Evolutionary conservation across 805 yeast species (phyloP), one percentile per base, ranked within the genome.

Genomic region (Barnettozyma vustinii): DNA sequence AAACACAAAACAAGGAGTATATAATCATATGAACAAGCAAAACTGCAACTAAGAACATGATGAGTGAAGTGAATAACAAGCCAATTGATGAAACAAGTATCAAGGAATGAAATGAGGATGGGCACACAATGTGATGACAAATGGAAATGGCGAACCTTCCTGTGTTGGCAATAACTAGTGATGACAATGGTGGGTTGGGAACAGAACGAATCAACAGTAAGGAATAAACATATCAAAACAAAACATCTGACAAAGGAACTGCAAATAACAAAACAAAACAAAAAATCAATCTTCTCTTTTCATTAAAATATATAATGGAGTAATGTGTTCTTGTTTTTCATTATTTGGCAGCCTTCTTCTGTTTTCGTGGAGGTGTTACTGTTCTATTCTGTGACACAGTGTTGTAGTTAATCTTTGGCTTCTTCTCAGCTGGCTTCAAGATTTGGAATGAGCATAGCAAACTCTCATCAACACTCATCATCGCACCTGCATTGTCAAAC

Each of bases 401-500:
- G 42, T 55, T 60, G 55, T 73, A 72, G 49, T 72, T 67, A 55
- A 77, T 82, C 68, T 86, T 85, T 54, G 87, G 84, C 71, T 89
- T 89, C 79, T 92, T 92, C 69, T 94, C 98, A 46, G 99, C 97
- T 27, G 99, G 99, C 71, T 94, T 94, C 68, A 92, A 80, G 63
- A 92, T 94, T 70, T 87, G 94, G 82, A 92, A 92, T 16, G 97
- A 91, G 75, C 99, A 92, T 62, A 92, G 76, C 63, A 92, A 79
- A 69, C 92, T 84, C 72, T 94, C 98, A 69, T 94, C 98, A 50
- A 92, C 98, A 63, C 95, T 83, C 99, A 92, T 92, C 98, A 94
- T 94, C 39, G 99, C 99, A 64, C 98, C 99, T 2, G 98, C 97
- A 65, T 92, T 92, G 70, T 92, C 99, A 66, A 92, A 92, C 70